Evolutionary conservation across 2,329 filamentous ascomycete species (phyloP), one percentile per base, ranked within the genome.

Genomic region (Penicillium sp.): DNA sequence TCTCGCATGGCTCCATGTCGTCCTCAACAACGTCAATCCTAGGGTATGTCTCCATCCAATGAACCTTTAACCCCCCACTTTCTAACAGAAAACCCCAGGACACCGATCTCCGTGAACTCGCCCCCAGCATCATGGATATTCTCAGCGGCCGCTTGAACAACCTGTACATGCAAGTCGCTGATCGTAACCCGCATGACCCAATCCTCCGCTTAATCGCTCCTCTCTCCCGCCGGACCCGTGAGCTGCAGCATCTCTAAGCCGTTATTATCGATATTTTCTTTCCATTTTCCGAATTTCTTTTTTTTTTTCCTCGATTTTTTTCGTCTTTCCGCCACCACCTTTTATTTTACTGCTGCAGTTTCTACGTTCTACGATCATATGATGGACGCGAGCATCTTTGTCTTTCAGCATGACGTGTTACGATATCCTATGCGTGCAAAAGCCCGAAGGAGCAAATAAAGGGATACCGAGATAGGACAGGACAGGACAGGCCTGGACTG

Each of bases 61-160:
- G 1, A 12, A 18, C 15, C 46, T 15, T 20, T 10, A 18, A 3
- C 27, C 3, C n/a, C 33, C 20, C 21, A 13, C 32, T 42, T 41
- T 41, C 41, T 58, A 42, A 63, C 39, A 34, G n/a, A n/a, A 33
- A 36, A 27, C 26, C 26, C 21, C 52, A 81, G 78, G 78, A 83
- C 56, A 62, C 72, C 32, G 82, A 85, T 40, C 78, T 85, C 49
- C 72, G 69, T 36, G 80, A 84, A 49, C 78, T 85, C 15, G 78
- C 79, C 10, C 81, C 81, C 1, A 78, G 78, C 64, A 84, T 85
- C 55, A 82, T 86, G 77, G 80, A 84, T 26, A 78, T 84, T 49
- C 72, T 87, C 39, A 77, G 76, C 41, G 74, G 82, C 62, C 80
- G 84, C 41, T 71, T 87, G 40, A 80, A 84, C 48, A 72, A 69